Conservation (phyloP, 139 green algal genomes). For the Zygnema circumcarinatum region DNA sequence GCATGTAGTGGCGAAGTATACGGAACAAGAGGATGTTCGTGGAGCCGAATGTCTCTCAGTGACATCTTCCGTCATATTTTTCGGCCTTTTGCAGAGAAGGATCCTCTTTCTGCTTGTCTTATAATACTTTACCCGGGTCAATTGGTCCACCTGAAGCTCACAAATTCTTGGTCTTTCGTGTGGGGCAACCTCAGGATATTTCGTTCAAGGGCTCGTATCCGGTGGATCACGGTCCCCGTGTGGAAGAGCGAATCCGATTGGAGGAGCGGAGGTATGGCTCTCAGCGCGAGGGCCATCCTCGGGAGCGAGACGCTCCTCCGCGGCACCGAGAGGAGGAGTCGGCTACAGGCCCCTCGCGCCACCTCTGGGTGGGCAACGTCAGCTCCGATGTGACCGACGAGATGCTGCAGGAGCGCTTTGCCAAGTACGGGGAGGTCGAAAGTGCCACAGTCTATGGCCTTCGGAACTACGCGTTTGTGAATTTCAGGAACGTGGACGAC, state of each 20-base stretch:
- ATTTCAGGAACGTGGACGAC: constrained; percentile 31
- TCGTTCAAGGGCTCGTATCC: not conserved
- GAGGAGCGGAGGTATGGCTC: not conserved
- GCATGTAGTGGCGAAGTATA: not conserved
- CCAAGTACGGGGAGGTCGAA: constrained; percentile 33
- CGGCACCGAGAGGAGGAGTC: not conserved
- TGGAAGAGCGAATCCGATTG: constrained; percentile 1
- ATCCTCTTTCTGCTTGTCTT: not conserved
- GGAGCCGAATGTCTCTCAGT: not conserved
- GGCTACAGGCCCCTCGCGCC: not conserved
- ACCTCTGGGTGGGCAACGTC: constrained; percentile 50
- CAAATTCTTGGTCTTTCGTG: not conserved
- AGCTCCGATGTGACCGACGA: not conserved
- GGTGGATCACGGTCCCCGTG: not conserved
- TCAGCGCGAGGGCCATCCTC: not conserved
- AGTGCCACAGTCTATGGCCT: constrained; percentile 26
- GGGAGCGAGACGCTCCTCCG: not conserved
- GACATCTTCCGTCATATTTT: not conserved
- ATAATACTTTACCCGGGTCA: no score
- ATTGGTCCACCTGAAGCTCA: not conserved
- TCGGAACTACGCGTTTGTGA: constrained; percentile 45
- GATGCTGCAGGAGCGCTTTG: constrained; percentile 20
- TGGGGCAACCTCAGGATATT: not conserved
- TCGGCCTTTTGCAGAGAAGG: not conserved
- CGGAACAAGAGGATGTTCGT: not conserved